Evolutionary conservation across 2,329 filamentous ascomycete species (phyloP).

Genomic region (Stemphylium lycopersici): DNA sequence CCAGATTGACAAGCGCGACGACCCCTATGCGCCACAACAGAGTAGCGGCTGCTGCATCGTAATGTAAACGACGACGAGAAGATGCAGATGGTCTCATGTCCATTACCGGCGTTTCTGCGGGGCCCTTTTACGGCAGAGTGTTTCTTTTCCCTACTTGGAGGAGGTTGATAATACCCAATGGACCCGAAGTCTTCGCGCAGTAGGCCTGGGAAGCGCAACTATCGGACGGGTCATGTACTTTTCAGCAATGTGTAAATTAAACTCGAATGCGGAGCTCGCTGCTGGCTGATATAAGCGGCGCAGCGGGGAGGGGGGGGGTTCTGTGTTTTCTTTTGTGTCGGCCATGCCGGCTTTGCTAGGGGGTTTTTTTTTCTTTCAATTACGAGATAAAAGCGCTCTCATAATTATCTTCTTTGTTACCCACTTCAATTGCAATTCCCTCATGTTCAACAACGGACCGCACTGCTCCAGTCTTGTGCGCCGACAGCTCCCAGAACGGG

Average conservation of each 20-base stretch:
- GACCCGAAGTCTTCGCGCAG: constrained; percentile 28
- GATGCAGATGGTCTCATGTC: constrained; percentile 44
- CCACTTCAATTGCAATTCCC: neutral
- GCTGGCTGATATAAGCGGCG: constrained; percentile 34
- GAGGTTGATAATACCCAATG: constrained; percentile 48
- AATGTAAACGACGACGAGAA: constrained; percentile 67
- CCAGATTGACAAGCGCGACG: constrained; percentile 88
- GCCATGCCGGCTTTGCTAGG: constrained; percentile 34
- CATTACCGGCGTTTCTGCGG: constrained; percentile 48
- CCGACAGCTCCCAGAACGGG: constrained; percentile 13
- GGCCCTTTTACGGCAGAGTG: constrained; percentile 44
- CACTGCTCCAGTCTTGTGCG: neutral
- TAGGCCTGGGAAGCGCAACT: constrained; percentile 37
- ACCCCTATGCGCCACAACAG: constrained; percentile 97
- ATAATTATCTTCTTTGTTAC: constrained; percentile 7
- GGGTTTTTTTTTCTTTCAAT: constrained; percentile 24
- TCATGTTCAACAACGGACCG: neutral
- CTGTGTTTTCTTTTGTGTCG: constrained; percentile 31
- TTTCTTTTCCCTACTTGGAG: constrained; percentile 42
- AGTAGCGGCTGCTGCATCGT: constrained; percentile 90
- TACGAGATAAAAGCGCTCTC: constrained; percentile 16
- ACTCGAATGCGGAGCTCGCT: constrained; percentile 40
- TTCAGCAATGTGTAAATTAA: constrained; percentile 51
- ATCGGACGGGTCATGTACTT: constrained; percentile 45
- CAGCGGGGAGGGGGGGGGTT: constrained; percentile 32